Evolutionary conservation across 2,329 filamentous ascomycete genomes (phyloP).

Genomic region (Alternaria arbusti): DNA sequence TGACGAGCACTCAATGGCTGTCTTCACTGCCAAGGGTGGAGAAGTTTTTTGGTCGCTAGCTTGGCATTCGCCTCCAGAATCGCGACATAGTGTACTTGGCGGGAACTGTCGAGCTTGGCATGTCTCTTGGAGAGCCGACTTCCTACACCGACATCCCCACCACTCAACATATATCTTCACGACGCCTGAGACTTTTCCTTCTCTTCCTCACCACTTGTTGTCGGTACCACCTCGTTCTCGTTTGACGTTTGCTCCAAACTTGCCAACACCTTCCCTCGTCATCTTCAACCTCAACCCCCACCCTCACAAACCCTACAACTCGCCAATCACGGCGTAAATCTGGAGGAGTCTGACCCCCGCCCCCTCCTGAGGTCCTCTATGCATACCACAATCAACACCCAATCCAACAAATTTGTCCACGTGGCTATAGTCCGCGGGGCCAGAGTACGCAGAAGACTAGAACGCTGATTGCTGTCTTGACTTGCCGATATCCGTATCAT

Average conservation of each 20-base stretch:
- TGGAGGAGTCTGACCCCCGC: conserved; percentile 38
- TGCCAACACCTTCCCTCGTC: conserved; percentile 1
- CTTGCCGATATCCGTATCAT: neutral
- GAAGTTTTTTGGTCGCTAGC: neutral
- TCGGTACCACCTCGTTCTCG: neutral
- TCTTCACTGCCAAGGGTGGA: conserved; percentile 3
- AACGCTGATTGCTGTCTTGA: conserved; percentile 8
- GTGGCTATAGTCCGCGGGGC: conserved; percentile 19
- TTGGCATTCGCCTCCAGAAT: conserved; percentile 2
- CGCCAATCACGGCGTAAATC: conserved; percentile 34
- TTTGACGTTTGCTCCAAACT: neutral
- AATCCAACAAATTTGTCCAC: conserved; percentile 30
- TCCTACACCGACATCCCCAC: conserved; percentile 5
- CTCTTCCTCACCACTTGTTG: neutral
- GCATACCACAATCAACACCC: conserved; percentile 23
- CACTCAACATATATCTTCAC: neutral
- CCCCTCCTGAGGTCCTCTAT: conserved; percentile 38
- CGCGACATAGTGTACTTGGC: conserved; percentile 3
- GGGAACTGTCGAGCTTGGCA: conserved; percentile 3
- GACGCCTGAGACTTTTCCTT: neutral
- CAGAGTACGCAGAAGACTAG: conserved; percentile 26
- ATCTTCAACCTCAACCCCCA: neutral
- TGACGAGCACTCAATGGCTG: conserved; percentile 6
- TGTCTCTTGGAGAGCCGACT: neutral
- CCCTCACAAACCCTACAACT: conserved; percentile 1